These are phyloP conservation scores for Globisporangium viniferum DNA, from an alignment of 352 stramenopile genomes.

Conservation along the genomic window DNA sequence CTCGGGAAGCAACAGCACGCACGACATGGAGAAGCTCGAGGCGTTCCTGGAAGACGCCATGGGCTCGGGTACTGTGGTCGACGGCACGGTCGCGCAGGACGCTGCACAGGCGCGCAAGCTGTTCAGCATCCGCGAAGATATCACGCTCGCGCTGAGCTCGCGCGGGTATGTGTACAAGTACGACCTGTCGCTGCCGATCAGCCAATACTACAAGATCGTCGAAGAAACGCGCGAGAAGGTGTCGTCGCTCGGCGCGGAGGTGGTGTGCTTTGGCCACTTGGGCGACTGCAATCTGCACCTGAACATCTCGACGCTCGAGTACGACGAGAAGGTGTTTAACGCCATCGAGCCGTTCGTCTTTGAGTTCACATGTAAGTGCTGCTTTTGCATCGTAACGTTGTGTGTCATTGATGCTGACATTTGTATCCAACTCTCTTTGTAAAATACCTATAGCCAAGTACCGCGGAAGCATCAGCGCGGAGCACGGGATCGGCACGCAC, in stretches of 20 bases:
- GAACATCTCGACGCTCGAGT: conserved; percentile 87
- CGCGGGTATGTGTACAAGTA: conserved; percentile 97
- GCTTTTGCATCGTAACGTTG: background rate
- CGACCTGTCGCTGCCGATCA: conserved; percentile 93
- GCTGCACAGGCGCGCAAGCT: conserved; percentile 87
- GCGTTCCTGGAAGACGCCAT: conserved; percentile 78
- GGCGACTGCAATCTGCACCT: conserved; percentile 97
- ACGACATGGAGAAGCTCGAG: conserved; percentile 93
- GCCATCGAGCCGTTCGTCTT: conserved; percentile 77
- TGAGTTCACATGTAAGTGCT: conserved; percentile 68
- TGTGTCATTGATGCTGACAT: background rate
- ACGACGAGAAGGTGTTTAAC: conserved; percentile 62
- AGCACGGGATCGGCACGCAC: conserved; percentile 96
- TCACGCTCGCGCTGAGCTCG: conserved; percentile 84
- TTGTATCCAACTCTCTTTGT: background rate
- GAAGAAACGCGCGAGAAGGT: conserved; percentile 70
- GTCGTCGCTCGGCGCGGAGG: conserved; percentile 36
- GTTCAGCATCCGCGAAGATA: conserved; percentile 94
- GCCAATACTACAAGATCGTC: conserved; percentile 90
- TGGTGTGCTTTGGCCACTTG: conserved; percentile 93
- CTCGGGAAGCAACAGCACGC: conserved; percentile 85
- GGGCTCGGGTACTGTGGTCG: conserved; percentile 66
- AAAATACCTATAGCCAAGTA: conserved; percentile 36
- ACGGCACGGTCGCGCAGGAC: conserved; percentile 94
- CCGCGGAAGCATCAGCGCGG: conserved; percentile 95